A percentile compares a stretch with the other conserved stretches of the same genome.
These are phyloP conservation scores for Coprinopsis sp. DNA, from an alignment of 768 basidiomycete species.

Conservation along the genomic window DNA sequence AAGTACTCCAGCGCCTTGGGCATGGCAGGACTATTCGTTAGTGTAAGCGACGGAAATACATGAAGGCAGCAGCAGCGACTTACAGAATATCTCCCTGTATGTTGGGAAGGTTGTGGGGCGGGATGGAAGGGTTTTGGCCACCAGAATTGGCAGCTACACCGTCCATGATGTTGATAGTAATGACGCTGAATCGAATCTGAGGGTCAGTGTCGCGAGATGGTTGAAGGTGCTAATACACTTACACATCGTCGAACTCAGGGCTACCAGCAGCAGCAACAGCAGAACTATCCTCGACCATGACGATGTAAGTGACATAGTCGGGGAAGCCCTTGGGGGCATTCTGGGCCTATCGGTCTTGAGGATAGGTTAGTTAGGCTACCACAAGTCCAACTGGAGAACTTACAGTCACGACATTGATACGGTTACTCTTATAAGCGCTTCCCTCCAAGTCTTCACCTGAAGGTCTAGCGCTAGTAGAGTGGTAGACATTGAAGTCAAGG, in stretches of 20 bases:
- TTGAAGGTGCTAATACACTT: constrained; percentile 4
- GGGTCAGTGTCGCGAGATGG: too few species aligned
- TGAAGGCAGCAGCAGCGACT: neutral
- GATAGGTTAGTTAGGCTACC: neutral
- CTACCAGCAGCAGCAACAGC: neutral
- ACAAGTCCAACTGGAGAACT: neutral
- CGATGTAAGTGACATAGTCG: constrained; percentile 13
- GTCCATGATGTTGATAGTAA: constrained; percentile 8
- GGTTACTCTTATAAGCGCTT: constrained; percentile 11
- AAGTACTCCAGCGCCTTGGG: constrained; percentile 16
- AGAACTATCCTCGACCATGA: constrained; percentile 2
- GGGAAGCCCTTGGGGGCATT: constrained; percentile 12
- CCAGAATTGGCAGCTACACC: neutral
- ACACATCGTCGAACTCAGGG: constrained; percentile 14
- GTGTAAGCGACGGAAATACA: neutral
- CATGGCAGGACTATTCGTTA: constrained; percentile 10
- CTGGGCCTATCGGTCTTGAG: constrained; percentile 7
- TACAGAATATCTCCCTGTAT: constrained; percentile 18
- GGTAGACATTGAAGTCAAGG: constrained; percentile 9
- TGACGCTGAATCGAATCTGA: neutral
- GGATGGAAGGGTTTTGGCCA: neutral
- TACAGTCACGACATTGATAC: constrained; percentile 12
- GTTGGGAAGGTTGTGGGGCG: constrained; percentile 10
- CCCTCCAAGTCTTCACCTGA: constrained; percentile 3
- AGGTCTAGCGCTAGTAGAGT: neutral